These are phyloP conservation scores for Fusarium acutatum DNA, from an alignment of 2,329 filamentous ascomycete genomes.

Conservation along the genomic window DNA sequence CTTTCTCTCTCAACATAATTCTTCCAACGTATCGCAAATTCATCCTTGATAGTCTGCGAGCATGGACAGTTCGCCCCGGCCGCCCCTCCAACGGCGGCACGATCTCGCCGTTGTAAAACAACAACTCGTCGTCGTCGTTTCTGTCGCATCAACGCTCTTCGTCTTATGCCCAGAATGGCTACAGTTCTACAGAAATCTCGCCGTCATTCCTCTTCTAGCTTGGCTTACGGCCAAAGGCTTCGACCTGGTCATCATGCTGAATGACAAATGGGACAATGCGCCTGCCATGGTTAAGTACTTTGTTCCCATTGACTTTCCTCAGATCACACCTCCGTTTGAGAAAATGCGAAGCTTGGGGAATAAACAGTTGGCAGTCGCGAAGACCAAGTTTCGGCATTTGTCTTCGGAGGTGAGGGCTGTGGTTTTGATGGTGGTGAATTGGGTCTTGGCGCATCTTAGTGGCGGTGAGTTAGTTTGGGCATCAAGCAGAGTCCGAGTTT, in stretches of 20 bases:
- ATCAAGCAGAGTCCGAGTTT: rapidly evolving
- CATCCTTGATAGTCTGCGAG: rapidly evolving
- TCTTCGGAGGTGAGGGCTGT: neutral
- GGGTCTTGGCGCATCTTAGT: neutral
- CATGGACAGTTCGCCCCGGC: neutral
- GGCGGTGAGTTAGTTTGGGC: neutral
- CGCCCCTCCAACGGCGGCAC: neutral
- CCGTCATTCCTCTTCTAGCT: conserved; percentile 4
- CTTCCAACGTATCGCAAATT: neutral
- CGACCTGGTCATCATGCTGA: conserved; percentile 7
- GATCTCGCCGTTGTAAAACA: conserved; percentile 12
- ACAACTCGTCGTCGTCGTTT: conserved; percentile 15
- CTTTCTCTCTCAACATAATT: neutral
- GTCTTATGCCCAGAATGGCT: conserved; percentile 14
- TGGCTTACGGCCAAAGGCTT: conserved; percentile 9
- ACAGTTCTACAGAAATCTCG: conserved; percentile 17
- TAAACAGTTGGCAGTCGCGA: neutral
- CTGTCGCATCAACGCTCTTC: neutral
- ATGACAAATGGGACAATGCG: conserved; percentile 10
- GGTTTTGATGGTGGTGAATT: neutral
- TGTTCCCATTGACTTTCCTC: neutral
- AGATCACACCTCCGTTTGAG: conserved; percentile 7
- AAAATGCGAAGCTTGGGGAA: neutral
- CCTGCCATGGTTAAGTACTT: conserved; percentile 20
- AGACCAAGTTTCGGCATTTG: neutral